Conservation (phyloP, 148 eudicot species). For the Selenicereus undatus region DNA sequence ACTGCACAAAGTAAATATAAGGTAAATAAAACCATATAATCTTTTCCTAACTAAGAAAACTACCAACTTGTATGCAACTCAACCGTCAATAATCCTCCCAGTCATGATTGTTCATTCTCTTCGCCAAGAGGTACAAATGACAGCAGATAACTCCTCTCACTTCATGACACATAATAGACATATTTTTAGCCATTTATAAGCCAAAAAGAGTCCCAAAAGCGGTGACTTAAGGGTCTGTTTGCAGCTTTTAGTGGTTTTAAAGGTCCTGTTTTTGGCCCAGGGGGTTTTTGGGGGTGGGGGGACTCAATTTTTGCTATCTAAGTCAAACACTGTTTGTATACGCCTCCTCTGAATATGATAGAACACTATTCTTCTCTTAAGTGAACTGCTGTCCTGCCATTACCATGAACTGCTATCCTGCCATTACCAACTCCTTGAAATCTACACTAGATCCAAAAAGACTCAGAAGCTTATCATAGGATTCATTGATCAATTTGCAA, state of each 20-base stretch:
- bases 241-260: neutral
- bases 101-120: neutral
- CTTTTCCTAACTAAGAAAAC: neutral
- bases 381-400: no score
- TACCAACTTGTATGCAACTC: neutral
- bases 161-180: neutral
- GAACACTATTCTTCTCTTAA: neutral
- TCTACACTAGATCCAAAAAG: no score
- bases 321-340: neutral
- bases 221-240: neutral
- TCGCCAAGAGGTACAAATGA: neutral
- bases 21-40: conserved; percentile 6
- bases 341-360: neutral
- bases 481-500: no score
- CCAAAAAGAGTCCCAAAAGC: neutral
- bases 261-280: neutral
- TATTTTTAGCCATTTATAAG: neutral
- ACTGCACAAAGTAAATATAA: conserved; percentile 40
- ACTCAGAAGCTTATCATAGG: no score
- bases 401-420: no score
- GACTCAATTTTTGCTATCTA: no score
- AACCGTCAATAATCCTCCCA: neutral
- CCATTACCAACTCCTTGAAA: no score
- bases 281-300: no score
- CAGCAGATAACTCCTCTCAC: neutral